Conservation (phyloP, 1,284 basidiomycete genomes). For the Boletellus dicymbophilus region DNA sequence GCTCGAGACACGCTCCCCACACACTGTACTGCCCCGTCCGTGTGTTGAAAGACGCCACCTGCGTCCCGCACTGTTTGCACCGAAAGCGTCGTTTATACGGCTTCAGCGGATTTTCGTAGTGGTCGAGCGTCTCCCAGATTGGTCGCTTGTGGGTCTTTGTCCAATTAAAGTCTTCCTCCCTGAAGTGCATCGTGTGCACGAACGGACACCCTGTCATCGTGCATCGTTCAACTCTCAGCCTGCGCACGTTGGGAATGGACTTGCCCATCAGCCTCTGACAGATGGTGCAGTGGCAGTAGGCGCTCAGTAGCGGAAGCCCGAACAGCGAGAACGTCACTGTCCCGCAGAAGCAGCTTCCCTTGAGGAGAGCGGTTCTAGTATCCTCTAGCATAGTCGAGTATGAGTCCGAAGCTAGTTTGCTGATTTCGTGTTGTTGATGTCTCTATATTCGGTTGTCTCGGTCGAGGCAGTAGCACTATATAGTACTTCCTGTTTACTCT, state of each 20-base stretch:
- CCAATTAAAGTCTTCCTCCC: slow-evolving; percentile 51
- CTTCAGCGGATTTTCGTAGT: slow-evolving; percentile 46
- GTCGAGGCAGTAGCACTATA: too few relatives aligned
- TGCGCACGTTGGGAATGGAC: slow-evolving; percentile 13
- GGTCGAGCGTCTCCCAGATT: slow-evolving; percentile 39
- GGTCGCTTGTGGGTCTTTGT: slow-evolving; percentile 38
- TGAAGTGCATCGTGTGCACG: slow-evolving; percentile 60
- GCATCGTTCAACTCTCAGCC: not conserved
- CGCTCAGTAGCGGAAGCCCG: slow-evolving; percentile 51
- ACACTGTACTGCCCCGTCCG: slow-evolving; percentile 49
- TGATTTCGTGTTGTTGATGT: too few relatives aligned
- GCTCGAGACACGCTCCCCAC: slow-evolving; percentile 54
- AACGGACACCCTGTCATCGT: slow-evolving; percentile 52
- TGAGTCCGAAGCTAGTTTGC: too few relatives aligned
- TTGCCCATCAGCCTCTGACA: slow-evolving; percentile 60
- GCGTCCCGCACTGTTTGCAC: slow-evolving; percentile 58
- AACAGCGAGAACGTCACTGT: slow-evolving; percentile 45
- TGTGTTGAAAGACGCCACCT: slow-evolving; percentile 50
- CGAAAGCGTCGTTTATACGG: slow-evolving; percentile 59
- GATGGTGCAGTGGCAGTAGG: slow-evolving; percentile 65
- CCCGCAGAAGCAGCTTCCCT: slow-evolving; percentile 58
- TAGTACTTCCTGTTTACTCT: too few relatives aligned
- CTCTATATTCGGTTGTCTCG: too few relatives aligned
- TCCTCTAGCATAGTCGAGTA: slow-evolving; percentile 17
- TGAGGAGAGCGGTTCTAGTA: slow-evolving; percentile 14